Evolutionary conservation across 2,329 filamentous ascomycete genomes (phyloP), one percentile per base, ranked within the genome.

Genomic region (Curvularia eragrostidis): DNA sequence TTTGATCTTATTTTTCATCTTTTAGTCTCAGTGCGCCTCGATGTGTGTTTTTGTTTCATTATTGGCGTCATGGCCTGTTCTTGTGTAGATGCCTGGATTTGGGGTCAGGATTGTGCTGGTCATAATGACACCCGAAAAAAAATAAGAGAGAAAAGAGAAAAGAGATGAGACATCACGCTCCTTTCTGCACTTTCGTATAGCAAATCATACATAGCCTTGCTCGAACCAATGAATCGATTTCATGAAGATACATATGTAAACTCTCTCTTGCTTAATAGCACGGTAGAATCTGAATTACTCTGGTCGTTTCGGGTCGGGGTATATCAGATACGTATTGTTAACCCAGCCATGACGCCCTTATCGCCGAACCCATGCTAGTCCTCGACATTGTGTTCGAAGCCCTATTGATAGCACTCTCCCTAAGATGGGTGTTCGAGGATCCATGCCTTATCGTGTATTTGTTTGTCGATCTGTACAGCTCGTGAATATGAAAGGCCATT

Each of bases 281-380:
- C 32, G 32, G 30, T 48, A 23, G 13, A 48, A 38, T 28, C 23
- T 48, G 32, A 48, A 48, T 48, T 48, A 48, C 32, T 26, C 21
- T 48, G 12, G 23, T 48, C 47, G 47, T 48, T 38, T 48, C 19
- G 32, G 46, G 32, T 48, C 26, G 39, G 52, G 49, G 49, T 57
- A 53, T 56, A 48, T 62, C 48, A 59, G 43, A 47, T 56, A 59
- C 52, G 48, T 26, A 19, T 26, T 53, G 59, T 53, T 55, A 58
- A 61, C 39, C 55, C 59, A 61, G 55, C 61, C 59, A 55, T 59
- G 63, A 64, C 64, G 64, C 64, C 64, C 32, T 48, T 62, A 47
- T 64, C 65, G 64, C 63, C 63, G 39, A 56, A 54, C 52, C 63
- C 56, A 65, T 67, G 63, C 63, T 61, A 55, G 44, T 60, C 48